These are phyloP conservation scores for Saturnispora bothae DNA, from an alignment of 805 yeast genomes.

Conservation along the genomic window DNA sequence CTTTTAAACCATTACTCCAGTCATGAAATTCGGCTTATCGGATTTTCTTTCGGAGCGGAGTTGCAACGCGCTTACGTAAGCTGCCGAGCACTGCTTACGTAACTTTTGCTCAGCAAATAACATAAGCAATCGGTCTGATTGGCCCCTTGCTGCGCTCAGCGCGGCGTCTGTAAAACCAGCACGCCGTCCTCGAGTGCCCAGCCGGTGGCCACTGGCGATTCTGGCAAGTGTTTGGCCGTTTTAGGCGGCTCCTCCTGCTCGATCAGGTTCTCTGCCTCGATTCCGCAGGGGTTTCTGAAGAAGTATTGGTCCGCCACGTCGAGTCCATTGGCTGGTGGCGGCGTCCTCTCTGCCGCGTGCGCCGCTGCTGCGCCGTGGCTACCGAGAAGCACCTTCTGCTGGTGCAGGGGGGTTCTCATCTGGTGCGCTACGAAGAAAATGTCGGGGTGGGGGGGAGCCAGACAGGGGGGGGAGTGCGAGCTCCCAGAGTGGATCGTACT, in stretches of 20 bases:
- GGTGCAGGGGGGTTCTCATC: too few relatives aligned
- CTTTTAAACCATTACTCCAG: constrained; percentile 3
- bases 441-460: background rate
- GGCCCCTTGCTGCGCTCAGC: background rate
- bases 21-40: constrained; percentile 10
- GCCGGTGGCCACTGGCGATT: background rate
- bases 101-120: background rate
- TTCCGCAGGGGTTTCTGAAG: constrained; percentile 10
- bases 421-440: too few relatives aligned
- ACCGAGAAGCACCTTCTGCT: too few relatives aligned
- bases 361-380: too few relatives aligned
- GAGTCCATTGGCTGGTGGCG: background rate
- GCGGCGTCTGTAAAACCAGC: background rate
- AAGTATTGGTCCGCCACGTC: constrained; percentile 22
- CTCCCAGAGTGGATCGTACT: too few relatives aligned
- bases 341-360: background rate
- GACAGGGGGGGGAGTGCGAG: too few relatives aligned
- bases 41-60: constrained; percentile 5
- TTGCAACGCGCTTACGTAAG: background rate
- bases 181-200: constrained; percentile 11
- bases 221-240: background rate
- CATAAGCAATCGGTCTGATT: background rate
- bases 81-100: background rate
- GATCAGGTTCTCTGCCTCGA: background rate
- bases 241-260: background rate